phyloP scores from a whole-genome alignment of 371 early-diverging fungal species.

The Coemansia sp. region DNA sequence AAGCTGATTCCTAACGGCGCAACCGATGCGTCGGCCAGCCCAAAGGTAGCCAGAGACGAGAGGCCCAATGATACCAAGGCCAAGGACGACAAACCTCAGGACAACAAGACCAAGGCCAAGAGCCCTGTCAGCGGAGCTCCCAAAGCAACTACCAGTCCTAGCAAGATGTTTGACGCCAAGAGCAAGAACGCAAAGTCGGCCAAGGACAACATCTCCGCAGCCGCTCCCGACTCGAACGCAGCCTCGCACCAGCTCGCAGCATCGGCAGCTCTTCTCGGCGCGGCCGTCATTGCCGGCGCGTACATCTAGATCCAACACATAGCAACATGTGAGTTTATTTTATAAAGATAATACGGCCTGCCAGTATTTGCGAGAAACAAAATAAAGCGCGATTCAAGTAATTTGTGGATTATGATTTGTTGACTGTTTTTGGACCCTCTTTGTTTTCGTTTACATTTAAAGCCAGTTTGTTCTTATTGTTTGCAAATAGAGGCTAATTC shows the following conservation, averaged over 20 bases:
- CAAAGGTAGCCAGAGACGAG: slow-evolving; percentile 11
- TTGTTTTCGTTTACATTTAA: background rate
- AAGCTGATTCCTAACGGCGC: slow-evolving; percentile 12
- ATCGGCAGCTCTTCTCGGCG: slow-evolving; percentile 42
- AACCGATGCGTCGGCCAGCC: slow-evolving; percentile 10
- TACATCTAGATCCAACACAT: slow-evolving; percentile 14
- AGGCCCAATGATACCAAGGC: slow-evolving; percentile 10
- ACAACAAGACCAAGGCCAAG: slow-evolving; percentile 14
- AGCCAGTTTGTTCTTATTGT: slow-evolving; percentile 1
- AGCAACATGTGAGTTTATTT: background rate
- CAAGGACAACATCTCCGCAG: slow-evolving; percentile 17
- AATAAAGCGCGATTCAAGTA: background rate
- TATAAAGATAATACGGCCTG: background rate
- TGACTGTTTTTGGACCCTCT: background rate
- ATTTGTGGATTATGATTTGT: background rate
- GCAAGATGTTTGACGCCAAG: slow-evolving; percentile 8
- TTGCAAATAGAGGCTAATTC: slow-evolving; percentile 2
- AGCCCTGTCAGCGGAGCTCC: slow-evolving; percentile 5
- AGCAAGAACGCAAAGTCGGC: slow-evolving; percentile 18
- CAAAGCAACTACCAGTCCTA: slow-evolving; percentile 6
- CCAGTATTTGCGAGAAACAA: background rate
- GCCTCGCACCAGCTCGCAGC: slow-evolving; percentile 41
- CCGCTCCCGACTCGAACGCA: slow-evolving; percentile 27
- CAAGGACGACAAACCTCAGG: background rate
- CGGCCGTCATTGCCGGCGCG: slow-evolving; percentile 34